Base-by-base conservation (phyloP, 2,329 filamentous ascomycete species). In the Phialophora macrospora region DNA sequence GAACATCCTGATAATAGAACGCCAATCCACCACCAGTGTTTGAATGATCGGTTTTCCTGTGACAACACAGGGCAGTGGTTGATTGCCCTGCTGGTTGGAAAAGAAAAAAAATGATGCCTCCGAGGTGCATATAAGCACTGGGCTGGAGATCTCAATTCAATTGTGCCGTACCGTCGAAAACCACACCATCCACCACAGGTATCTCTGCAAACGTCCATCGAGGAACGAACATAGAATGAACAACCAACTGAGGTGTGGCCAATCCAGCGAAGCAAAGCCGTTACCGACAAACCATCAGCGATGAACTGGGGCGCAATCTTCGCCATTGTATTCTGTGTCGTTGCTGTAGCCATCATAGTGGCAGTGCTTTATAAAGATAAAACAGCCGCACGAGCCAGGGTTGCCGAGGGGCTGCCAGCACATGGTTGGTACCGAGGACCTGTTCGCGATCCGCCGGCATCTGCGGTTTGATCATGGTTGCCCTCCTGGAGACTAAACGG, bases 221-320 rank as follows among this genome's bases (percentile, higher is more conserved):
- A n/a, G 38, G 17, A n/a, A 44, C 38, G 38, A 44, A 20, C 3
- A 44, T 7, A n/a, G 17, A 44, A 6, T n/a, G 17, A 7, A 44
- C 38, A 17, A 44, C 5, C 5, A 7, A 20, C 7, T 1, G 38
- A 44, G 17, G 38, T 34, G 38, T n/a, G 14, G 8, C 38, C 38
- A n/a, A n/a, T 8, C 17, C 38, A 44, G 17, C 17, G 38, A 8
- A 17, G n/a, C 8, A 44, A 44, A 44, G 5, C 38, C 17, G 17
- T 17, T 20, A 2, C 17, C 46, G n/a, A 52, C 20, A 20, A 28
- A n/a, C 24, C 14, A 38, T 22, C 30, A 20, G 26, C 9, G 24
- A 51, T 60, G 58, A 30, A 52, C 11, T 28, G 28, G 11, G 49
- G 28, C 24, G 28, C 34, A 8, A 60, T 60, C 22, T 52, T 60